Evolutionary conservation across 768 basidiomycete species (phyloP), one percentile per base, ranked within the genome.

Genomic region (Exsudoporus frostii): DNA sequence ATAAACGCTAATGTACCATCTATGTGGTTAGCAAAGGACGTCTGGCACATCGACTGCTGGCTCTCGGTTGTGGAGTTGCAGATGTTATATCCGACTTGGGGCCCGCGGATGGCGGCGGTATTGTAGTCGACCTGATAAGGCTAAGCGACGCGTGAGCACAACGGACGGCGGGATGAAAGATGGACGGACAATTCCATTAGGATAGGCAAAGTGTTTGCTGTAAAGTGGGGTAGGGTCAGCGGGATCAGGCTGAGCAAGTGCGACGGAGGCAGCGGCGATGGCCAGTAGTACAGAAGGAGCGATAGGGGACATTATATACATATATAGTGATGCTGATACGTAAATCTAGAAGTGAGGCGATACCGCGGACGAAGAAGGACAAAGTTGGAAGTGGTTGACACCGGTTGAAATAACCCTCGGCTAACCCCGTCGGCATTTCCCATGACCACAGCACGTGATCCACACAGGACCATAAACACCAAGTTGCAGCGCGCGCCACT

Each of bases 1-100:
- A 43, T 33, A 27, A 17, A 42, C 5, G 8, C 1, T 8, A 3
- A 13, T 0, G 17, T 33, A 70, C 81, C 82, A 29, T 68, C 65
- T 11, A 79, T 75, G 53, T 66, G 78, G 80, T 88, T 88, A 52
- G 85, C 72, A 68, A 81, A 81, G 9, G 76, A 72, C 0, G 87
- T 90, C 68, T 91, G 89, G 67, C 89, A 91, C 33, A 80, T 67
- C 0, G 88, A 87, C 9, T 72, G 47, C 55, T 79, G 80, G 67
- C 75, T 79, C 51, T 82, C 74, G 0, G 87, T 88, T 17, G 84
- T 82, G 1, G 80, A 77, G 67, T 87, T 88, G 67, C 85, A 88
- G 11, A 72, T 62, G 65, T 86, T 86, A 74, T 85, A 86, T 15
- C 88, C 87, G 19, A 61, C 60, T 64, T 89, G 87, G 14, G 71